Conservation (phyloP, 75 land plant species). For the Pinus albicaulis region DNA sequence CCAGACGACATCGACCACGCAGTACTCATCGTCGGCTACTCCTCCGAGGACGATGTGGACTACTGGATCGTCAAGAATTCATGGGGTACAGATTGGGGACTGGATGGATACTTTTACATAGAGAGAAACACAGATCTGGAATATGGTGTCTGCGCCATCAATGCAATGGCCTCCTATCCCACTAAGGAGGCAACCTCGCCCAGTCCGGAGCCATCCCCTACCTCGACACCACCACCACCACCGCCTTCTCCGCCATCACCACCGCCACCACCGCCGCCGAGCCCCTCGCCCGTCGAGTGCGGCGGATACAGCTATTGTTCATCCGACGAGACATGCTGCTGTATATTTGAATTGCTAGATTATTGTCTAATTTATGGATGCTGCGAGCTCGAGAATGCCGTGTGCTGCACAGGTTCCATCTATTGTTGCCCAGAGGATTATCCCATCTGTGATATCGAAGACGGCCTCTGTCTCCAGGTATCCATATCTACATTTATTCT, state of each 20-base stretch:
- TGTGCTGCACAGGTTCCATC: constrained; percentile 42
- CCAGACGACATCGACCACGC: constrained; percentile 63
- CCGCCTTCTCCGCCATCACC: constrained; percentile 32
- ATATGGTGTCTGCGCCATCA: constrained; percentile 47
- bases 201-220: constrained; percentile 18
- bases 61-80: constrained; percentile 73
- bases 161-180: constrained; percentile 67
- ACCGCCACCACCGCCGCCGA: constrained; percentile 35
- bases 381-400: constrained; percentile 47
- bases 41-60: constrained; percentile 32
- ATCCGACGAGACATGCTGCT: constrained; percentile 52
- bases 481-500: not conserved
- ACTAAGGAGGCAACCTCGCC: constrained; percentile 13
- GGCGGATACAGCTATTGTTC: constrained; percentile 39
- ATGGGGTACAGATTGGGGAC: constrained; percentile 67
- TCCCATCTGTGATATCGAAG: constrained; percentile 52
- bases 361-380: constrained; percentile 50
- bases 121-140: constrained; percentile 19
- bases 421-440: constrained; percentile 66
- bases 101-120: constrained; percentile 41
- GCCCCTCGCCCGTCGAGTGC: constrained; percentile 41
- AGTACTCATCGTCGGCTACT: constrained; percentile 51
- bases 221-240: constrained; percentile 9
- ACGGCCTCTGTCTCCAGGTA: constrained; percentile 56
- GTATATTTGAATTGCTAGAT: constrained; percentile 24